Evolutionary conservation across 352 stramenopile genomes (phyloP).

Genomic region (Pythium sukuiense): DNA sequence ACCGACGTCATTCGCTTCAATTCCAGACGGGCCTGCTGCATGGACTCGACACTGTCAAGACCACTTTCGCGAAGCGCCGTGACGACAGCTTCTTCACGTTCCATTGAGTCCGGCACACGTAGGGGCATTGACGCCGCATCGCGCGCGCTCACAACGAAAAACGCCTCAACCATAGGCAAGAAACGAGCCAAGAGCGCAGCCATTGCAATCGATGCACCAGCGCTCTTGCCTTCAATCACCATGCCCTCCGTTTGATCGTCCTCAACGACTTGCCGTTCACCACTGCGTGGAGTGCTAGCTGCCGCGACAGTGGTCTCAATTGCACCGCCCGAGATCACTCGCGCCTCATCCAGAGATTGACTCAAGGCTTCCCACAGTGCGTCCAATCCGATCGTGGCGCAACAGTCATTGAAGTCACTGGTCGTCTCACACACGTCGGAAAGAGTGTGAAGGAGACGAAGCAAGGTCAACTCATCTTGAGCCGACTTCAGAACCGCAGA

Average conservation of each 20-base stretch:
- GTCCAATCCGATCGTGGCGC: conserved; percentile 66
- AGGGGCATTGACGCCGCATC: conserved; percentile 80
- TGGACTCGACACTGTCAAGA: conserved; percentile 42
- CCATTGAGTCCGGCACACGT: conserved; percentile 63
- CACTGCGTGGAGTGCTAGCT: neutral
- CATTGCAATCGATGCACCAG: conserved; percentile 87
- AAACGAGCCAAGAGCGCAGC: conserved; percentile 96
- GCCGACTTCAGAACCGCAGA: conserved; percentile 77
- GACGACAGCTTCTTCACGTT: conserved; percentile 78
- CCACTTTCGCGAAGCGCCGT: conserved; percentile 65
- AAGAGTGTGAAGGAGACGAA: conserved; percentile 96
- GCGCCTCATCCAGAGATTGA: conserved; percentile 68
- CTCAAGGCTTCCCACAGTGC: conserved; percentile 80
- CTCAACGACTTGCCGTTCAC: conserved; percentile 17
- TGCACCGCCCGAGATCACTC: conserved; percentile 21
- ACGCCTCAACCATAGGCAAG: conserved; percentile 97
- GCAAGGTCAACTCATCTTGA: conserved; percentile 93
- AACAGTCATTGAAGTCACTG: conserved; percentile 68
- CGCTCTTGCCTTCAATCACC: conserved; percentile 88
- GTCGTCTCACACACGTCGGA: conserved; percentile 81
- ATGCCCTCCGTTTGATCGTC: conserved; percentile 75
- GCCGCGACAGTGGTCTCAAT: conserved; percentile 4
- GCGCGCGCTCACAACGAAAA: conserved; percentile 97
- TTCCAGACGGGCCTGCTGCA: conserved; percentile 22
- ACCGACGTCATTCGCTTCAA: conserved; percentile 44